Evolutionary conservation across 1,284 basidiomycete genomes (phyloP).

Genomic region (Ganoderma sinense): DNA sequence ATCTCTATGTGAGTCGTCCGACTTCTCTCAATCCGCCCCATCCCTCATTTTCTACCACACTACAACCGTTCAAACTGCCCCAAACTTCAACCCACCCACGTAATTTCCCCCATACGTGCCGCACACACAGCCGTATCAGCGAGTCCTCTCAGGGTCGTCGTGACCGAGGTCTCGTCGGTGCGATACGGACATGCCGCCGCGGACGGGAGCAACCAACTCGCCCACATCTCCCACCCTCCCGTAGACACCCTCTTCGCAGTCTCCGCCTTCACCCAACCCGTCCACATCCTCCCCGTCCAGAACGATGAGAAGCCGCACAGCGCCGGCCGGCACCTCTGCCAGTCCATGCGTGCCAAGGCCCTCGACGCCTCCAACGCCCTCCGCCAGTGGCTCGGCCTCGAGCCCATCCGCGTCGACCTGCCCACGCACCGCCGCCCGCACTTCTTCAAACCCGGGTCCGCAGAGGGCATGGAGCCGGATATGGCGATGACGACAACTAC

Average conservation of each 20-base stretch:
- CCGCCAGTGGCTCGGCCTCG: slow-evolving; percentile 56
- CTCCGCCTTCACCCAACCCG: slow-evolving; percentile 19
- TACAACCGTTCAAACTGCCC: background rate
- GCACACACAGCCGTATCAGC: slow-evolving; percentile 38
- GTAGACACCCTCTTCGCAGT: slow-evolving; percentile 12
- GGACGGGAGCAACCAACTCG: slow-evolving; percentile 9
- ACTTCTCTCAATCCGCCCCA: background rate
- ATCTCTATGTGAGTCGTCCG: slow-evolving; percentile 43
- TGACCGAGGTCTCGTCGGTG: slow-evolving; percentile 42
- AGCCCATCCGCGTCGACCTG: slow-evolving; percentile 44
- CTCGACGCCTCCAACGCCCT: slow-evolving; percentile 55
- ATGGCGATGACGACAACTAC: too few species aligned
- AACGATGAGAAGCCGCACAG: slow-evolving; percentile 9
- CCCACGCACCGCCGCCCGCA: slow-evolving; percentile 18
- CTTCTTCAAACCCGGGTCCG: slow-evolving; percentile 20
- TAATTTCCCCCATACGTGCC: too few species aligned
- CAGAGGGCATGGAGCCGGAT: background rate
- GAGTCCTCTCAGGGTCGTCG: slow-evolving; percentile 46
- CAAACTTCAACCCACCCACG: background rate
- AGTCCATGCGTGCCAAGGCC: slow-evolving; percentile 50
- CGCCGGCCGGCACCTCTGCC: slow-evolving; percentile 25
- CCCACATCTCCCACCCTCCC: slow-evolving; percentile 18
- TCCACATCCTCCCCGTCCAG: slow-evolving; percentile 21
- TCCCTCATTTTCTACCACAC: background rate
- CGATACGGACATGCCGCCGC: slow-evolving; percentile 36